These are phyloP conservation scores for Ilex asprella DNA, from an alignment of 257 asterid species.

Conservation along the genomic window DNA sequence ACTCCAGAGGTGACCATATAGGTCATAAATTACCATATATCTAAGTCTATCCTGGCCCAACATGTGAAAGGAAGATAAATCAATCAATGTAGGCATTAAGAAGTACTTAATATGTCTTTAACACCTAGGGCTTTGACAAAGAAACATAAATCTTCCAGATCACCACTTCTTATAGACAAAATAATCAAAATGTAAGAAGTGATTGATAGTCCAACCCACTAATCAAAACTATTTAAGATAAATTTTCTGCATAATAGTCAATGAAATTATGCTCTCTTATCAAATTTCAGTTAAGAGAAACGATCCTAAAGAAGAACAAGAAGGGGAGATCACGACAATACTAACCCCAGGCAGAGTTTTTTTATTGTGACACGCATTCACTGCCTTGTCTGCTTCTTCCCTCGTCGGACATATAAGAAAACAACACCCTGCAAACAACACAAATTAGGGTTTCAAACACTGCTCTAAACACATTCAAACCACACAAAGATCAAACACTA, in stretches of 20 bases:
- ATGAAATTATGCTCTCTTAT: not conserved
- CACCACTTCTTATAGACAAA: not conserved
- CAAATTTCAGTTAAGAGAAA: not conserved
- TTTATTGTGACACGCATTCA: slow-evolving; percentile 75
- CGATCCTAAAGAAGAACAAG: not conserved
- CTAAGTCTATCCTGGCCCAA: too few species aligned
- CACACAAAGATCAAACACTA: not conserved
- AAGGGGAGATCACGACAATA: not conserved
- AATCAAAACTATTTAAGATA: not conserved
- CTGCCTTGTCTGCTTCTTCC: slow-evolving; percentile 94
- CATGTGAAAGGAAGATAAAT: too few species aligned
- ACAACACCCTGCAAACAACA: slow-evolving; percentile 65
- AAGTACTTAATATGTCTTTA: too few species aligned
- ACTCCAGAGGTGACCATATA: too few species aligned
- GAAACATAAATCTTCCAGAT: not conserved
- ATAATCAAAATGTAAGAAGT: not conserved
- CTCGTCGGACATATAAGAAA: slow-evolving; percentile 82
- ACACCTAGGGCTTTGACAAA: too few species aligned
- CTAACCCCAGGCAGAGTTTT: slow-evolving; percentile 84
- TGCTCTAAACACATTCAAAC: slow-evolving; percentile 4
- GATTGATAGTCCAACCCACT: too few species aligned
- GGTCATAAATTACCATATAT: too few species aligned
- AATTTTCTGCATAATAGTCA: not conserved
- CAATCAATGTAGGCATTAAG: too few species aligned
- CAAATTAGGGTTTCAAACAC: slow-evolving; percentile 9